These are phyloP conservation scores for Beverwykella pulmonaria DNA, from an alignment of 495 filamentous ascomycete species.

Conservation along the genomic window DNA sequence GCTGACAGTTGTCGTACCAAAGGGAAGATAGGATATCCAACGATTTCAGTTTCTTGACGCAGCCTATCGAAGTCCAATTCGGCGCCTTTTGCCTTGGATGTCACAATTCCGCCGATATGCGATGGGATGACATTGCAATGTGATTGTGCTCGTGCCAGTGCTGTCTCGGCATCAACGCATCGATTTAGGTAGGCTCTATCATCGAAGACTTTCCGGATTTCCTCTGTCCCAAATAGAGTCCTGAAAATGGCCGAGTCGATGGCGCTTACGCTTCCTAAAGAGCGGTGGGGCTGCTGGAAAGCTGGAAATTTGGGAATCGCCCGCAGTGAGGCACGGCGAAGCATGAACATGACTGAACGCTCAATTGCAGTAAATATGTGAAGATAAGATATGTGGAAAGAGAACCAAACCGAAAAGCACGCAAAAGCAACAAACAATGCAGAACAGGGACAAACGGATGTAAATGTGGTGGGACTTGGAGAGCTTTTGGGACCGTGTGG, in stretches of 20 bases:
- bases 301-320: conserved; percentile 8
- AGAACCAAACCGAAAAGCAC: neutral
- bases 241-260: conserved; percentile 57
- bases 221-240: conserved; percentile 55
- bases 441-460: neutral
- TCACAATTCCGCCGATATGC: conserved; percentile 49
- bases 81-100: conserved; percentile 41
- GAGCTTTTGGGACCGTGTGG: conserved; percentile 13
- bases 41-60: conserved; percentile 54
- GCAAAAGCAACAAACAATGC: neutral
- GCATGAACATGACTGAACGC: conserved; percentile 31
- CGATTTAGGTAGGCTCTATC: conserved; percentile 55
- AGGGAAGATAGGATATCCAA: conserved; percentile 58
- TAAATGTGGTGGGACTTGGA: conserved; percentile 25
- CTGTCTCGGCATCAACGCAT: conserved; percentile 56
- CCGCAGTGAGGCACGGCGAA: conserved; percentile 20
- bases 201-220: conserved; percentile 56
- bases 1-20: conserved; percentile 52
- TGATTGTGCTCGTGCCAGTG: conserved; percentile 54
- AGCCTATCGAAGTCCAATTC: conserved; percentile 50
- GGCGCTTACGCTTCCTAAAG: conserved; percentile 47
- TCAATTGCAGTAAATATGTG: conserved; percentile 16
- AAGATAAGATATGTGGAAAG: neutral
- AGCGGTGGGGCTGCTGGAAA: conserved; percentile 30
- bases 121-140: conserved; percentile 51